Conservation (phyloP, 352 stramenopile genomes). For the Thraustochytrium striatum region DNA sequence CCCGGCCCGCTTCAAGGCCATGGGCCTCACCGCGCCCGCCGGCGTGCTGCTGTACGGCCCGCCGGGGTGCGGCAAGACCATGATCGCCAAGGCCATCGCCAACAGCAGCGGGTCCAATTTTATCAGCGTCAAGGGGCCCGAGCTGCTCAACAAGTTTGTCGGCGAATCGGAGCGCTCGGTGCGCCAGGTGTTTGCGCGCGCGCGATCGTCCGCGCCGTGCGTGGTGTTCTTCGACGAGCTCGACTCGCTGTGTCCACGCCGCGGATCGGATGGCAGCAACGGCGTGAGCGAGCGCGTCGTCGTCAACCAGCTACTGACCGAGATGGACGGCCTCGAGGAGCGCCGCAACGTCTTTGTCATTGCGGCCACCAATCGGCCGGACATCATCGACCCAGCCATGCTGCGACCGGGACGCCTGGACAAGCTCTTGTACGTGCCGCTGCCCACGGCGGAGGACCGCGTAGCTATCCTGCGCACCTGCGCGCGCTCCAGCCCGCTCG, state of each 20-base stretch:
- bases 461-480: conserved; percentile 85
- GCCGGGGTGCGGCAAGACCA: conserved; percentile 96
- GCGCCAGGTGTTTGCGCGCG: conserved; percentile 91
- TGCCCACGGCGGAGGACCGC: conserved; percentile 77
- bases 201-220: conserved; percentile 92
- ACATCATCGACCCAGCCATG: conserved; percentile 99
- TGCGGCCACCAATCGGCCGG: conserved; percentile 87
- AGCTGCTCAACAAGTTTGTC: conserved; percentile 99
- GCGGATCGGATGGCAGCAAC: conserved; percentile 61
- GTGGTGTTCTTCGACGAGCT: conserved; percentile 99
- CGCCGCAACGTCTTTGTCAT: conserved; percentile 93
- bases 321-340: conserved; percentile 97
- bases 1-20: conserved; percentile 83
- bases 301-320: conserved; percentile 97
- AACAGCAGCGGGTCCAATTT: conserved; percentile 98
- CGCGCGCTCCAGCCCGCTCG: conserved; percentile 67
- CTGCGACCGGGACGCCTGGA: conserved; percentile 94
- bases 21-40: conserved; percentile 92
- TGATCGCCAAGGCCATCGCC: conserved; percentile 96
- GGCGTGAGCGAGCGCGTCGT: conserved; percentile 67
- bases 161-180: conserved; percentile 92
- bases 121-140: conserved; percentile 95
- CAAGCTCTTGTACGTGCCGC: conserved; percentile 95
- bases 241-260: conserved; percentile 89
- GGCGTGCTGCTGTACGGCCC: conserved; percentile 96